These are phyloP conservation scores for Nigrograna mackinnonii DNA, from an alignment of 2,329 filamentous ascomycete genomes.

Conservation along the genomic window DNA sequence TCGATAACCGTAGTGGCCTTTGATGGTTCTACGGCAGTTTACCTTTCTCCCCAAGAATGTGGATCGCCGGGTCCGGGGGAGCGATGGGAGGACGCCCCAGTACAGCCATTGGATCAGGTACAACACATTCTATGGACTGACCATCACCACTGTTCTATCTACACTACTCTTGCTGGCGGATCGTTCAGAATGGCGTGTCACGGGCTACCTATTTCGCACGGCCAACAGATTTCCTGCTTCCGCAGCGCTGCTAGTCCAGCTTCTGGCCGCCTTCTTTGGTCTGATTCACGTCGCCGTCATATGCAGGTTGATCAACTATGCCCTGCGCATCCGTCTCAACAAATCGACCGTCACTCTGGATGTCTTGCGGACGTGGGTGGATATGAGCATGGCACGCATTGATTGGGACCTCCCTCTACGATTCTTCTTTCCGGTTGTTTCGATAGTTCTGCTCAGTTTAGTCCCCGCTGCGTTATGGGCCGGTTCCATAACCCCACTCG, in stretches of 20 bases:
- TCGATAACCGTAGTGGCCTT: no score
- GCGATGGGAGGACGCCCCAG: slow-evolving; percentile 16
- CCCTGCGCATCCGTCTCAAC: slow-evolving; percentile 23
- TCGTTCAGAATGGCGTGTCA: slow-evolving; percentile 22
- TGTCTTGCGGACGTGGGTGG: slow-evolving; percentile 29
- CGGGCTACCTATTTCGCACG: slow-evolving; percentile 19
- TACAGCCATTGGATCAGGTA: slow-evolving; percentile 28
- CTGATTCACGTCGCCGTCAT: slow-evolving; percentile 30
- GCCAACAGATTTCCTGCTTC: slow-evolving; percentile 24
- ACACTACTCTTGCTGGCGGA: slow-evolving; percentile 20
- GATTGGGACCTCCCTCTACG: slow-evolving; percentile 32
- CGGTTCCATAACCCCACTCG: slow-evolving; percentile 30
- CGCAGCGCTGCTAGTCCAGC: slow-evolving; percentile 25
- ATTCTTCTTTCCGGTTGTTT: slow-evolving; percentile 27
- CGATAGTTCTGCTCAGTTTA: slow-evolving; percentile 24
- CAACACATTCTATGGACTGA: slow-evolving; percentile 29
- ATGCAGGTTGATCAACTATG: slow-evolving; percentile 32
- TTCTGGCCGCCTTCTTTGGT: slow-evolving; percentile 29
- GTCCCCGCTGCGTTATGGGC: slow-evolving; percentile 31
- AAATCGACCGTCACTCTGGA: slow-evolving; percentile 28
- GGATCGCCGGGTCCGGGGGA: slow-evolving; percentile 9
- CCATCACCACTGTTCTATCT: slow-evolving; percentile 24
- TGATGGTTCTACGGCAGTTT: slow-evolving; percentile 7
- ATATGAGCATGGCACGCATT: slow-evolving; percentile 24
- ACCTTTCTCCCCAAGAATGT: slow-evolving; percentile 15